Base-by-base conservation (phyloP, 2,329 filamentous ascomycete genomes). In the Alternaria sp. region DNA sequence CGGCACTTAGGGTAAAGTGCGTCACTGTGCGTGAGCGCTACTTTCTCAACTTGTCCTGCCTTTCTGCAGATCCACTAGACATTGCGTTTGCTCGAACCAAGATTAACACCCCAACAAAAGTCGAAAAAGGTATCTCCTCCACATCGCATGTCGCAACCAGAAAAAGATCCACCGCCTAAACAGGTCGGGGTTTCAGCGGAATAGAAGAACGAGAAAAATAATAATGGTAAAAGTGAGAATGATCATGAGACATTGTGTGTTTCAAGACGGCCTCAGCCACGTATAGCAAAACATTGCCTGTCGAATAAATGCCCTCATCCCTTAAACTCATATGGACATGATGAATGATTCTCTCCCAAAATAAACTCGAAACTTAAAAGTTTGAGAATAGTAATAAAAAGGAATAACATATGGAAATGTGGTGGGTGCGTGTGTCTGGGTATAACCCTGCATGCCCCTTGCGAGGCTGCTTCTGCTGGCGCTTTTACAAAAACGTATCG, bases 401-500 rank as follows among this genome's bases (percentile, higher is more conserved):
- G 39, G 53, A 52, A 60, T 58, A 54, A 58, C 52, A 57, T 57
- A 48, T 52, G 47, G 32, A 59, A 22, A n/a, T 32, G 46, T 22
- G 46, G 46, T 34, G 18, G 28, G 28, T 48, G 53, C 54, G 39
- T 53, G 39, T 53, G 55, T 41, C 39, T 58, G 48, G 59, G 60
- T 65, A 67, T 68, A 62, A 67, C 64, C 63, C 63, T 66, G 64
- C 64, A 61, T 60, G 57, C 63, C 68, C n/a, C 32, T 14, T 39
- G n/a, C n/a, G 36, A 39, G 36, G 36, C 36, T 39, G 36, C 36
- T 30, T 30, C 28, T 39, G 36, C 36, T 61, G 62, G 65, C 63
- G 72, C 67, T 70, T 70, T 73, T 70, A 42, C 20, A 42, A 46
- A 51, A 62, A 63, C 60, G 54, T 59, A 61, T 57, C 36, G 32